Evolutionary conservation across 805 yeast species (phyloP), one percentile per base, ranked within the genome.

Genomic region (Candida broadrunensis): DNA sequence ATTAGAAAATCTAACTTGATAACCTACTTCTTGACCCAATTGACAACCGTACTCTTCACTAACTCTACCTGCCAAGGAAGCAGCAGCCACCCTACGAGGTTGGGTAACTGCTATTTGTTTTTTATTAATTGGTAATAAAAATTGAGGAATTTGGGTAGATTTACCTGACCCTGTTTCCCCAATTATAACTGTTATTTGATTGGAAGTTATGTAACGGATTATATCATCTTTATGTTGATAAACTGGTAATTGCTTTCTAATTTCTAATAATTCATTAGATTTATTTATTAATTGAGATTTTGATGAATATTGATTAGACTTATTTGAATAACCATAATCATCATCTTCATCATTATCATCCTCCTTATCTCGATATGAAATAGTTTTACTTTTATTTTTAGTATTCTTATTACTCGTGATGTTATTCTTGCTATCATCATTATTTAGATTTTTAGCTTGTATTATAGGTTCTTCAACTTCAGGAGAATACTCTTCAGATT

Each of bases 161-260:
- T 91, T 91, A 70, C 98, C 98, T 6, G 96, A 88, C 63, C 99
- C 99, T 0, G 99, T 91, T 58, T 91, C 98, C 63, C 98, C 98
- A 56, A 93, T 85, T 15, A 91, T 72, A 1, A 91, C 80, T 0
- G 90, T 80, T 4, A 89, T 95, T 46, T 76, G 81, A 51, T 83
- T 77, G 9, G 64, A 45, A 2, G 63, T 42, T 2, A 91, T 55
- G 46, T 80, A 77, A 8, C 73, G 64, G 45, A 85, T 56, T 14
- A 91, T 75, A 39, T 78, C 74, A 33, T 78, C 81, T 50, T 79
- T 79, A 46, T 86, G 87, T 49, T 77, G 80, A 61, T 73, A 88
- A 20, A 90, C 87, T 0, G 97, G 97, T 33, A 90, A 70, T 0
- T 73, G 67, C 48, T 75, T 58, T 44, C 96, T 67, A 1, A 73